Evolutionary conservation across 2,329 filamentous ascomycete genomes (phyloP).

Genomic region (Trichoderma lentiforme): DNA sequence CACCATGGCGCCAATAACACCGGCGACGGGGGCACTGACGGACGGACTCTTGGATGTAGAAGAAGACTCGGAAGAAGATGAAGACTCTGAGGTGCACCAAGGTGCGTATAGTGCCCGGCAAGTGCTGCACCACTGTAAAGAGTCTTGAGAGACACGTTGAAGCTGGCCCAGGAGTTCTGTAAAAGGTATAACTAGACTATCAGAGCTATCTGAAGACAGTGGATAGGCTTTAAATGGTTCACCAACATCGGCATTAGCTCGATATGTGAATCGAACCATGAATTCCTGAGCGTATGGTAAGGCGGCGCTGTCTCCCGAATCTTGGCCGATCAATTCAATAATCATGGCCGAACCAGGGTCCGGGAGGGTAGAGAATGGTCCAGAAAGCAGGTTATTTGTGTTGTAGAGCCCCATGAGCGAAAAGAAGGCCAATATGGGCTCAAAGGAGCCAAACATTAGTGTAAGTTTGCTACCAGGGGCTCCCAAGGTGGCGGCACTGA

Average conservation of each 20-base stretch:
- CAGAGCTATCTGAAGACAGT: constrained; percentile 39
- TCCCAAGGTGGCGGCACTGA: constrained; percentile 41
- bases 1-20: constrained; percentile 45
- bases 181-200: constrained; percentile 36
- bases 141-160: constrained; percentile 32
- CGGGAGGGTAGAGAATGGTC: constrained; percentile 42
- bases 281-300: constrained; percentile 38
- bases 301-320: constrained; percentile 18
- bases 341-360: constrained; percentile 71
- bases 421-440: constrained; percentile 56
- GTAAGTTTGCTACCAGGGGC: constrained; percentile 47
- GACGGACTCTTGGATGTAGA: neutral
- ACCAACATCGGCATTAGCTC: constrained; percentile 42
- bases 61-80: neutral
- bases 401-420: constrained; percentile 46
- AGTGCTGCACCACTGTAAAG: constrained; percentile 43
- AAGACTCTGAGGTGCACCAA: constrained; percentile 37
- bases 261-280: constrained; percentile 56
- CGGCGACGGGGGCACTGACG: constrained; percentile 40
- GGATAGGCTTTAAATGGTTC: constrained; percentile 36
- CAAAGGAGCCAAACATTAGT: constrained; percentile 52
- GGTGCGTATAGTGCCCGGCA: constrained; percentile 35
- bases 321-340: constrained; percentile 59
- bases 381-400: constrained; percentile 48
- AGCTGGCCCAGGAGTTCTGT: constrained; percentile 39